Evolutionary conservation across 2,329 filamentous ascomycete species (phyloP).

Genomic region (Pseudogymnoascus sp.): DNA sequence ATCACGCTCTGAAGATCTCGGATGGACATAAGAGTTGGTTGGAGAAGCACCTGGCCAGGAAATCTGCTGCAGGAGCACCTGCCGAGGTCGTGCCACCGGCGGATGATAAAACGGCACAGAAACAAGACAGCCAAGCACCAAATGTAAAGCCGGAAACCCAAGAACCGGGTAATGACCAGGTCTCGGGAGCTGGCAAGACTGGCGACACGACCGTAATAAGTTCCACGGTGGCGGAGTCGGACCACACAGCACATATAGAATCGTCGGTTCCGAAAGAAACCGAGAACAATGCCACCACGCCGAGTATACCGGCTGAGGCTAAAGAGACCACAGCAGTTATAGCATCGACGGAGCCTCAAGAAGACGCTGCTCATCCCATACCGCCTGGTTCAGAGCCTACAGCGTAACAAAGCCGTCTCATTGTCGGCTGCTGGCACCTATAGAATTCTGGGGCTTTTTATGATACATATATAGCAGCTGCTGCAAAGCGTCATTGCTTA

Average conservation of each 20-base stretch:
- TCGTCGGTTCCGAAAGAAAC: not conserved
- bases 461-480: not conserved
- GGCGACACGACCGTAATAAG: not conserved
- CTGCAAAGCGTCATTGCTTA: not conserved
- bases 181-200: not conserved
- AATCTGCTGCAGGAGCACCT: not conserved
- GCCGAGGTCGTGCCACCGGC: not conserved
- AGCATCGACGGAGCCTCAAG: not conserved
- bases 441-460: not conserved
- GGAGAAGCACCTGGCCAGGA: conserved; percentile 22
- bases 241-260: not conserved
- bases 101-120: not conserved
- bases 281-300: not conserved
- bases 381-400: not conserved
- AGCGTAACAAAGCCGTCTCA: not conserved
- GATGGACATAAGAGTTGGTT: conserved; percentile 26
- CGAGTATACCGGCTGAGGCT: not conserved
- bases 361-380: not conserved
- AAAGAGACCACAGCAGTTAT: not conserved
- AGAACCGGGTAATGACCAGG: not conserved
- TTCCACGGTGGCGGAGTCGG: not conserved
- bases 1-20: conserved; percentile 26
- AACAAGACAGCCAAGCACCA: not conserved
- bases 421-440: not conserved
- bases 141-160: not conserved